Conservation (phyloP, 2,329 filamentous ascomycete genomes). For the Ophiobolus disseminans region DNA sequence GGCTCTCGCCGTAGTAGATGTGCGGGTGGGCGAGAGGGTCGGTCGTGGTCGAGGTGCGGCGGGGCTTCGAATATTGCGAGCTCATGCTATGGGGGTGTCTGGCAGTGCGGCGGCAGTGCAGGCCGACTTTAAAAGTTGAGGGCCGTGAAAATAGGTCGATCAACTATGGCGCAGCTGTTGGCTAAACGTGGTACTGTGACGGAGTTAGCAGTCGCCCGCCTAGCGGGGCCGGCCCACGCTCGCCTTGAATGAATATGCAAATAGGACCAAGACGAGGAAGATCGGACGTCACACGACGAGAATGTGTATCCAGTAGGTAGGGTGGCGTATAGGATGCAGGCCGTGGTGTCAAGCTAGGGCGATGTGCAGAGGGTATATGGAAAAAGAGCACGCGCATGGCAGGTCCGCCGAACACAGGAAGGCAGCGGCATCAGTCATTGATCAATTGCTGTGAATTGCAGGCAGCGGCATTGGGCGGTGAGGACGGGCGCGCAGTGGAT, state of each 20-base stretch:
- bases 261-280: constrained; percentile 14
- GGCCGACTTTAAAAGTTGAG: constrained; percentile 9
- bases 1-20: constrained; percentile 65
- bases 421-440: background rate
- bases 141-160: constrained; percentile 22
- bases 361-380: constrained; percentile 1
- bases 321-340: constrained; percentile 12
- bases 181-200: constrained; percentile 4
- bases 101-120: constrained; percentile 17
- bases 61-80: constrained; percentile 48
- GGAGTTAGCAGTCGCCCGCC: constrained; percentile 14
- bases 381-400: background rate
- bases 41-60: constrained; percentile 51
- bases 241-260: constrained; percentile 26
- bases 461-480: background rate
- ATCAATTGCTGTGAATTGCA: background rate
- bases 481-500: background rate
- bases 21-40: constrained; percentile 66
- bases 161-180: constrained; percentile 2
- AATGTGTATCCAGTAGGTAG: constrained; percentile 11
- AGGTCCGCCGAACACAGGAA: constrained; percentile 4
- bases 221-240: constrained; percentile 22
- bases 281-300: constrained; percentile 24
- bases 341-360: constrained; percentile 4
- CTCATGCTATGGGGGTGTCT: constrained; percentile 46